Evolutionary conservation across 129 eudicot species (phyloP), one percentile per base, ranked within the genome.

Genomic region (Centrapalus pauciflorus): DNA sequence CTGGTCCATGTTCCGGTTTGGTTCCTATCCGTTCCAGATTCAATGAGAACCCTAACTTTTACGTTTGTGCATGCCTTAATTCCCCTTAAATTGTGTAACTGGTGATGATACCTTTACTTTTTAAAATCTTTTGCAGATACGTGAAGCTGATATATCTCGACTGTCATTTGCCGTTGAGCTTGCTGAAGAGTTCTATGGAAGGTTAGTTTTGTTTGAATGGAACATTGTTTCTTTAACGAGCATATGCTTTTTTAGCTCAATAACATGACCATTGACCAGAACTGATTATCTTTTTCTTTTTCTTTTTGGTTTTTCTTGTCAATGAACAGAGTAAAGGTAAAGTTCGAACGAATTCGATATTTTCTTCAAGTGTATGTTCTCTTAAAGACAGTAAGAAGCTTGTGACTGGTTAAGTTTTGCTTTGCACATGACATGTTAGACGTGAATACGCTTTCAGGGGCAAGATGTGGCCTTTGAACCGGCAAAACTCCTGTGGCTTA

Each of bases 391-490:
- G 67, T 20, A 29, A 13, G 48, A 29, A 37, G 52, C 20, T 14
- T 58, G 62, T 30, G 54, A 37, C 29, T 38, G 65, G 24, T 30
- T 24, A 5, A 29, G 52, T 27, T 65, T 72, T 45, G 56, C 24
- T 55, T 13, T 30, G 25, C 50, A 20, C 62, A 30, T 64, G 55
- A 72, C 63, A 51, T 28, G 56, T 55, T 57, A 57, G 50, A 61
- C 40, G 9, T 61, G 43, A 40, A 32, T 66, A 16, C 43, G 30
- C 12, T 46, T 74, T 70, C 72, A 93, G 99, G 99, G 99, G 56
- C 90, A 89, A 84, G 99, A 94, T 86, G 87, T 94, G 82, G 99
- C 99, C 3, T 94, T 94, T 75, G 97, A 84, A 80, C 99, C 99
- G 2, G 99, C 99, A 24, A 94, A 94, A 79, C 85, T 94, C 37